phyloP scores from a whole-genome alignment of 1,139 yeast genomes.

The Geotrichum cucujoidarum region DNA sequence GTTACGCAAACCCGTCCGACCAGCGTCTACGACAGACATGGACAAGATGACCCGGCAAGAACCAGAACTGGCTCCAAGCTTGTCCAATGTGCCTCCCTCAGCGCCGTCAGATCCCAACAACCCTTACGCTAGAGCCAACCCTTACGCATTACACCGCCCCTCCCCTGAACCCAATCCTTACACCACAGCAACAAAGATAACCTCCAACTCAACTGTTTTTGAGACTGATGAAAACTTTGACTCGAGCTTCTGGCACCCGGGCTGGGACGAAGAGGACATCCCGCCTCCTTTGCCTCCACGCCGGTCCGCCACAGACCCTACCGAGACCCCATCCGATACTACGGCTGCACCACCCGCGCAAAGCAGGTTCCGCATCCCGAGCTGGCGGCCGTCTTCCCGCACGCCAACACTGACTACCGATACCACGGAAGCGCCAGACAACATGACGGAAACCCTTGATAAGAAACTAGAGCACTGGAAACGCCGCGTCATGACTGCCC shows the following conservation, averaged over 20 bases:
- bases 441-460: slow-evolving; percentile 34
- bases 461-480: slow-evolving; percentile 44
- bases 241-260: not conserved
- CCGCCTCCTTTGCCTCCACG: not conserved
- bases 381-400: not conserved
- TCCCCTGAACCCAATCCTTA: not conserved
- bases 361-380: too few species aligned
- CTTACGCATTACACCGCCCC: not conserved
- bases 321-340: not conserved
- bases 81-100: not conserved
- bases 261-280: not conserved
- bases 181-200: not conserved
- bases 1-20: not conserved
- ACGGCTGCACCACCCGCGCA: not conserved
- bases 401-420: not conserved
- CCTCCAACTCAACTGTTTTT: not conserved
- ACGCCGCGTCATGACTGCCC: slow-evolving; percentile 38
- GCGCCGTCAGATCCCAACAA: not conserved
- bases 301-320: not conserved
- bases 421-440: slow-evolving; percentile 20
- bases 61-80: not conserved
- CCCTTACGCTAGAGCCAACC: not conserved
- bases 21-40: too few species aligned
- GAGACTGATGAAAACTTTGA: not conserved
- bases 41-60: too few species aligned